Conservation (phyloP, 225 moss, liverwort and hornwort species). For the Physcomitrellopsis africana region DNA sequence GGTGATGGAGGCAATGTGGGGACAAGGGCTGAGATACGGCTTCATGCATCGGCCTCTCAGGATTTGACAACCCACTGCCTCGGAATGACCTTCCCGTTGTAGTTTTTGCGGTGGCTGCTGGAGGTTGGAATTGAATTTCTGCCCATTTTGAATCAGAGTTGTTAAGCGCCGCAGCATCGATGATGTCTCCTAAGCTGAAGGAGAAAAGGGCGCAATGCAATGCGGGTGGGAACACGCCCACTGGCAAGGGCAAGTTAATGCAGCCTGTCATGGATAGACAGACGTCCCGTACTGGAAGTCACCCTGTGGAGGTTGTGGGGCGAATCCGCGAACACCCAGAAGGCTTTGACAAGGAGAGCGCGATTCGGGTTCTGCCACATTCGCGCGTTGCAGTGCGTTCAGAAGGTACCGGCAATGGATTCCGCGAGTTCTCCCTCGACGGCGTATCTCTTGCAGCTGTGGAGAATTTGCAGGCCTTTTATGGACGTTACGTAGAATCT, state of each 20-base stretch:
- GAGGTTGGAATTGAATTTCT: background rate
- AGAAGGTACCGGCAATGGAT: slow-evolving; percentile 65
- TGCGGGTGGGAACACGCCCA: background rate
- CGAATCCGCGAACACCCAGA: slow-evolving; percentile 90
- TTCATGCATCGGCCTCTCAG: no score
- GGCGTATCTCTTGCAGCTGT: slow-evolving; percentile 82
- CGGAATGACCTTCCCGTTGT: no score
- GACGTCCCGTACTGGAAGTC: slow-evolving; percentile 44
- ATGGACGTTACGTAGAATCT: slow-evolving; percentile 76
- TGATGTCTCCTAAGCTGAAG: slow-evolving; percentile 24
- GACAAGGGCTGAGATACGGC: no score
- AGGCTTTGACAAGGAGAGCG: slow-evolving; percentile 71
- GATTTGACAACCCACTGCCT: no score
- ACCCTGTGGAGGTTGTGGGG: slow-evolving; percentile 94
- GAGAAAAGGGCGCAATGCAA: background rate
- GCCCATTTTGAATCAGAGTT: background rate
- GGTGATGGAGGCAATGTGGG: no score
- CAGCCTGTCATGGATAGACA: slow-evolving; percentile 4
- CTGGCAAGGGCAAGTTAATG: background rate
- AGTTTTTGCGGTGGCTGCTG: no score
- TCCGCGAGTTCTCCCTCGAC: slow-evolving; percentile 81
- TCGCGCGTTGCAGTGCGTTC: slow-evolving; percentile 55
- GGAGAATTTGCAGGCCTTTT: slow-evolving; percentile 74
- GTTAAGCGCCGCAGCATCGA: background rate
- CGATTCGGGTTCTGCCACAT: slow-evolving; percentile 64